Conservation (phyloP, 1,284 basidiomycete genomes). For the Heterobasidion parviporum region DNA sequence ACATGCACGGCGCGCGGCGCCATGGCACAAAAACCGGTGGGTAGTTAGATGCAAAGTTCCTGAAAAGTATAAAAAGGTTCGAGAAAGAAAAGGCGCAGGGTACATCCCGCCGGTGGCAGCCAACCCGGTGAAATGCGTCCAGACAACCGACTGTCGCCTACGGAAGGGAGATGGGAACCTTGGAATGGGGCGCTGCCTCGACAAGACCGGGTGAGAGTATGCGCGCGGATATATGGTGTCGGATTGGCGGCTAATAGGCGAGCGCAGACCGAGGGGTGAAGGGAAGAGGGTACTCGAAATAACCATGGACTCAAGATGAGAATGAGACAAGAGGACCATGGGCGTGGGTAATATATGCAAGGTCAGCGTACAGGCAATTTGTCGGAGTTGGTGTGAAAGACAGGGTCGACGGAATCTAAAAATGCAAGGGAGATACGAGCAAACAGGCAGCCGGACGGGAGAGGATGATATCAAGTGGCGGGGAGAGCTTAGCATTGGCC, state of each 20-base stretch:
- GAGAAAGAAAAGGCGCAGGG: neutral
- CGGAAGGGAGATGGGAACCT: neutral
- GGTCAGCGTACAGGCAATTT: neutral
- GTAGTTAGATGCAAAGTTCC: neutral
- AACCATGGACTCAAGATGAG: neutral
- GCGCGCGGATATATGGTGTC: neutral
- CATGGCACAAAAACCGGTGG: neutral
- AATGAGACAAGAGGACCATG: neutral
- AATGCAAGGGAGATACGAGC: neutral
- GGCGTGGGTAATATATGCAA: neutral
- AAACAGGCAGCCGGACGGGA: neutral
- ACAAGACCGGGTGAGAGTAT: neutral
- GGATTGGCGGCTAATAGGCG: neutral
- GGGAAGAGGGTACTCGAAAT: neutral
- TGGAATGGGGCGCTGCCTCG: neutral
- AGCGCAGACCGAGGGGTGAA: neutral
- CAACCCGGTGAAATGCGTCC: neutral
- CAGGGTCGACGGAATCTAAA: neutral
- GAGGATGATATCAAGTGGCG: neutral
- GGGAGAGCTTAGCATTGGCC: constrained; percentile 35
- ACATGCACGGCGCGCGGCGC: neutral
- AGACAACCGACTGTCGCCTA: neutral
- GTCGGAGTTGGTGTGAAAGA: neutral
- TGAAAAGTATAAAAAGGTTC: neutral
- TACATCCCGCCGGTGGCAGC: neutral